Evolutionary conservation across 257 asterid genomes (phyloP), one percentile per base, ranked within the genome.

Genomic region (Perilla frutescens): DNA sequence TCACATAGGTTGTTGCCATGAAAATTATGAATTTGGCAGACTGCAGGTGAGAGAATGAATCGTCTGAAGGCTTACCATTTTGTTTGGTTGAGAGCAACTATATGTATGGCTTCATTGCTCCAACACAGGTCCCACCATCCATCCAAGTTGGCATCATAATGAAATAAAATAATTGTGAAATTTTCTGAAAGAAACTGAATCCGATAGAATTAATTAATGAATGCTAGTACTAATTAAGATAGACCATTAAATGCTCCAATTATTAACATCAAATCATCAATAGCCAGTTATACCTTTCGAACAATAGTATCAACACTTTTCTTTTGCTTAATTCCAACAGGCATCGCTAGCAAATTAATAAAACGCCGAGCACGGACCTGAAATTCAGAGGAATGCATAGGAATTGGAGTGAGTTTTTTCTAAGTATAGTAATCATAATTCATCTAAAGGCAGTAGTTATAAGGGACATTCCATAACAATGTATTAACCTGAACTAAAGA

Each of bases 141-240:
- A 78, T 90, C 91, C 87, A 92, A 83, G 53, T 87, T 82, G 41
- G 96, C 96, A 82, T 92, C 98, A 68, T 92, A 92, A 74, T 92
- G 98, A 87, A 92, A 92, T 67, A 92, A 84, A 62, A 89, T 83
- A 62, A 90, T 80, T 29, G 96, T 87, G 81, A 92, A 92, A 74
- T 88, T 92, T 81, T 84, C 96, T 86, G 96, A 78, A 88, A 90
- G 94, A 90, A 92, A 92, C 98, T 92, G 98, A 80, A 83, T 49
- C 61, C 59, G 77, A 62, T 41, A 59, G 73, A 59, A 76, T 80
- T 14, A 78, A 77, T 62, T 39, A 20, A 62, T 32, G 77, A 48
- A 71, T 43, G 47, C 29, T 34, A 76, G 75, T 36, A 39, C 66
- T 43, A 20, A 20, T 20, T 20, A 68, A 29, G 67, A 59, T 14